Evolutionary conservation across 441 rosid genomes (phyloP).

Genomic region (Populus hybrid): DNA sequence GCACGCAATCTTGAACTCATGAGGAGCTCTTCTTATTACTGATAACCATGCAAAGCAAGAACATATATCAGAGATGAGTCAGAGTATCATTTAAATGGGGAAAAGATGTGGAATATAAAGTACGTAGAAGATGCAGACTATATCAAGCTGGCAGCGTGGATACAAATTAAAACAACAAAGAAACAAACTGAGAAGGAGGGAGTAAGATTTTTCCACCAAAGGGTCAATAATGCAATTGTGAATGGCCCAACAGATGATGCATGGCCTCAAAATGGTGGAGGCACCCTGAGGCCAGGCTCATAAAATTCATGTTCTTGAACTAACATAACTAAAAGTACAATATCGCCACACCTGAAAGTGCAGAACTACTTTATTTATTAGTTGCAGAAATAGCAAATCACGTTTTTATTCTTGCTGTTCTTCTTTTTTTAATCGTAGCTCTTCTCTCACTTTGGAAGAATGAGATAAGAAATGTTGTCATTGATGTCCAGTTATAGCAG

Average conservation of each 20-base stretch:
- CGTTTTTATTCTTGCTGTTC: neutral
- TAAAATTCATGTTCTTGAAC: neutral
- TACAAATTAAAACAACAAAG: neutral
- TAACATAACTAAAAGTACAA: neutral
- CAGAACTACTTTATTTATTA: neutral
- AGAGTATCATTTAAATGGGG: neutral
- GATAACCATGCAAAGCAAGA: neutral
- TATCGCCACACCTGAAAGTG: neutral
- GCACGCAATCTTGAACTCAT: constrained; percentile 89
- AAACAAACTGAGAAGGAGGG: neutral
- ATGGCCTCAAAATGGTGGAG: neutral
- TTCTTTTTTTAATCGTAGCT: neutral
- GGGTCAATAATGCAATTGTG: neutral
- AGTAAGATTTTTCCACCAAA: neutral
- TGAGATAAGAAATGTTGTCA: neutral
- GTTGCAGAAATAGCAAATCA: neutral
- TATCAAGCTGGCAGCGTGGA: constrained; percentile 20
- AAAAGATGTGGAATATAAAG: neutral
- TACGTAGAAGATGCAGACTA: neutral
- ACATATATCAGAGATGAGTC: neutral
- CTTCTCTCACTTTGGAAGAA: neutral
- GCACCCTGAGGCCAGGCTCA: neutral
- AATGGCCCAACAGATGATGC: neutral
- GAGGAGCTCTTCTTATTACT: constrained; percentile 93
- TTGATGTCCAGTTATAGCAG: neutral